Base-by-base conservation (phyloP, 768 basidiomycete genomes). In the Amanita exitialis region DNA sequence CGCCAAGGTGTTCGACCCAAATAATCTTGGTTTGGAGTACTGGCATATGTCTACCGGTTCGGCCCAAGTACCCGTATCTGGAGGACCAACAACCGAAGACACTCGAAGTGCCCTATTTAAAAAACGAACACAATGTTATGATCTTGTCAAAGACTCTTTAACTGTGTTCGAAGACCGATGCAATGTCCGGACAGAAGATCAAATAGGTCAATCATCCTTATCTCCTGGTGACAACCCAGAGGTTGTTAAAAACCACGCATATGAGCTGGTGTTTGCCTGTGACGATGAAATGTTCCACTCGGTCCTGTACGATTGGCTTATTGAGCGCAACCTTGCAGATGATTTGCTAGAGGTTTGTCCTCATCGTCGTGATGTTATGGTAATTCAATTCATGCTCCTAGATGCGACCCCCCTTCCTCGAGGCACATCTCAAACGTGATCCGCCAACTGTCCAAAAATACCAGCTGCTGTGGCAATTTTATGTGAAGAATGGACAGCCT, bases 401-500 rank as follows among this genome's bases (percentile, higher is more conserved):
- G 89, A 83, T 91, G 73, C 80, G 87, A 37, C 90, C 93, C 0
- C 73, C 80, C 15, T 96, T 86, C 67, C 79, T 98, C 44, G 95
- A 96, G 64, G 80, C 83, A 4, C 90, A 94, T 67, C 79, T 98
- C 25, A 76, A 78, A 56, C 78, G 88, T 47, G 87, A 90, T 51
- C 92, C 92, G 16, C 68, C 76, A 1, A 85, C 84, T 0, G 81
- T 87, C 13, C 77, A 86, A 56, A 92, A 93, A 62, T 82, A 77
- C 60, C 90, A 98, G 59, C 69, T 99, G 1, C 71, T 98, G 2
- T 98, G 96, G 96, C 90, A 97, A 60, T 97, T 90, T 68, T 95
- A 96, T 61, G 92, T 95, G 47, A 89, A 95, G 59, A 86, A 90
- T 57, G 86, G 86, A 1, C 86, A 92, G 57, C 87, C 87, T 28